Evolutionary conservation across 345 rosid species (phyloP).

Genomic region (Euphorbia lathyris): DNA sequence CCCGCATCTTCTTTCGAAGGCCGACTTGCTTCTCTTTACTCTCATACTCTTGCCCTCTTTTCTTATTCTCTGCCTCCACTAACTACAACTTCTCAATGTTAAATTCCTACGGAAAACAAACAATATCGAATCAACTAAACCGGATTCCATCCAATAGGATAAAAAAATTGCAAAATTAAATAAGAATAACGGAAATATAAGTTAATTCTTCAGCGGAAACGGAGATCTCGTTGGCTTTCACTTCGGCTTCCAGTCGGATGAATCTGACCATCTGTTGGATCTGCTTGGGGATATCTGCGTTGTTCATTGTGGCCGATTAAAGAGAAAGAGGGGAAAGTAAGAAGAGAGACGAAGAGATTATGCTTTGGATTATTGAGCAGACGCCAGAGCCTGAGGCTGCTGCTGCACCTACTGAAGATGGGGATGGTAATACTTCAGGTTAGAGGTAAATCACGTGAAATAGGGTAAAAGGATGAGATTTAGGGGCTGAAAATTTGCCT

Average conservation of each 20-base stretch:
- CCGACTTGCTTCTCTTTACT: conserved; percentile 97
- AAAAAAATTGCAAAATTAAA: background rate
- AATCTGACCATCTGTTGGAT: conserved; percentile 98
- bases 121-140: background rate
- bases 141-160: background rate
- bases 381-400: no score
- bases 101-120: conserved; percentile 60
- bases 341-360: background rate
- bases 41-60: conserved; percentile 94
- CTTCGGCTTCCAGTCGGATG: conserved; percentile 96
- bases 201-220: conserved; percentile 88
- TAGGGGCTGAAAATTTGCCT: no score
- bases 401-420: no score
- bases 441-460: no score
- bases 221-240: conserved; percentile 94
- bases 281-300: conserved; percentile 86
- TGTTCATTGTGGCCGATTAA: conserved; percentile 64
- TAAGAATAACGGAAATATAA: background rate
- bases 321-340: background rate
- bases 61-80: conserved; percentile 98
- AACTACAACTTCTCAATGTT: conserved; percentile 93
- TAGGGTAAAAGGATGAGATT: no score
- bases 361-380: background rate
- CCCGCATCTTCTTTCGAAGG: conserved; percentile 81
- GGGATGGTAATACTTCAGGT: no score